Percentiles rank a stretch among this genome's conserved stretches.
Conservation (phyloP, 1,284 basidiomycete species). For the Xanthoconium separans region DNA sequence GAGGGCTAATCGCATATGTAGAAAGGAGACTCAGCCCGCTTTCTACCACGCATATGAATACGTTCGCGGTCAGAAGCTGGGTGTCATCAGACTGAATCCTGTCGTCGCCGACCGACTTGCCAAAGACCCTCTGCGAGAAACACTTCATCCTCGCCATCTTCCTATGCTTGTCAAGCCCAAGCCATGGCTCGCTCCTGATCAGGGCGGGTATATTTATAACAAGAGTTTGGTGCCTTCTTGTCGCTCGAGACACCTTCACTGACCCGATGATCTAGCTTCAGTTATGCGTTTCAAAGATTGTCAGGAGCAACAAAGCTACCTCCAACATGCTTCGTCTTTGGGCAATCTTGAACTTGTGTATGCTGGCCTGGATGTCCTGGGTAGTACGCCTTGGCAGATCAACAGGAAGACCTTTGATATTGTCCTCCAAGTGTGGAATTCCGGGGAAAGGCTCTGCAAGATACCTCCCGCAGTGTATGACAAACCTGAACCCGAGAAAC, state of each 20-base stretch:
- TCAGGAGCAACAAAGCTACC: slow-evolving; percentile 81
- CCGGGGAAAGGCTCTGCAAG: slow-evolving; percentile 71
- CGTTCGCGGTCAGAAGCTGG: slow-evolving; percentile 87
- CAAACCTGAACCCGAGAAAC: slow-evolving; percentile 62
- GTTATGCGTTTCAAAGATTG: slow-evolving; percentile 95
- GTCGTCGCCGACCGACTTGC: slow-evolving; percentile 78
- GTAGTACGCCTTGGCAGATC: slow-evolving; percentile 89
- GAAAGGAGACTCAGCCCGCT: slow-evolving; percentile 84
- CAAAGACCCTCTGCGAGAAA: slow-evolving; percentile 73
- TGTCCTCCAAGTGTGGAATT: slow-evolving; percentile 83
- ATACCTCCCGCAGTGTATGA: slow-evolving; percentile 71
- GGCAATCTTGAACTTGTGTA: slow-evolving; percentile 86
- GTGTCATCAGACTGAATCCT: slow-evolving; percentile 88
- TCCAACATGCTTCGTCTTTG: slow-evolving; percentile 72
- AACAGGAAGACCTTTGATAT: slow-evolving; percentile 78
- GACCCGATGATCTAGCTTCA: slow-evolving; percentile 41
- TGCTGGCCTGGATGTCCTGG: slow-evolving; percentile 88
- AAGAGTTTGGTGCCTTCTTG: slow-evolving; percentile 48
- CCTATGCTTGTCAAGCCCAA: slow-evolving; percentile 95
- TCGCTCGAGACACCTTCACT: neutral
- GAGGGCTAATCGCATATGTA: slow-evolving; percentile 27
- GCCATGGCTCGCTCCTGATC: slow-evolving; percentile 79
- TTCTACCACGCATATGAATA: slow-evolving; percentile 96
- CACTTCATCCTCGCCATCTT: slow-evolving; percentile 89
- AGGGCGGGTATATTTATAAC: slow-evolving; percentile 86